Base-by-base conservation (phyloP, 2,329 filamentous ascomycete genomes). In the Coniosporium tulheliwenetii region DNA sequence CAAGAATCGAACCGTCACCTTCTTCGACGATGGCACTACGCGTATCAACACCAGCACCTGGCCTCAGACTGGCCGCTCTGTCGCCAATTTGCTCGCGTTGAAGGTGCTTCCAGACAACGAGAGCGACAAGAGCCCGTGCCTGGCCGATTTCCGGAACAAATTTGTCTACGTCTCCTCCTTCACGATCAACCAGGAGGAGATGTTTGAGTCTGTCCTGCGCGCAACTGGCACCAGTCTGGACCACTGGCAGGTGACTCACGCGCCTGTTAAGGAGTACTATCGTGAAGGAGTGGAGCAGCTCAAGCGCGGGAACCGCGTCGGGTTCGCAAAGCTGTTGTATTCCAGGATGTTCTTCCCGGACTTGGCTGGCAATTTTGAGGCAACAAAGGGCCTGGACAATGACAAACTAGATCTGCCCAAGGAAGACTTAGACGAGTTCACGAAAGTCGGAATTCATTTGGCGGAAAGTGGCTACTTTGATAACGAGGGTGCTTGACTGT, bases 351-450 rank as follows among this genome's bases (percentile, higher is more conserved):
- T 81, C 48, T 61, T 49, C 37, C 45, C 48, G 1, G 54, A 54
- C 40, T 57, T 55, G 5, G 49, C 49, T 29, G 52, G 53, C 10
- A 43, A 56, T 15, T 53, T 66, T 45, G 66, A 68, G 42, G 59
- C 54, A 12, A 47, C 40, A 4, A 48, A 45, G 32, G 56, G 53
- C 3, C 45, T 64, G 12, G 59, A 63, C 2, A 81, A 81, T 45
- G 63, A 67, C 10, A 48, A 61, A 5, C 55, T 83, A n/a, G 71
- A 65, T 0, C 55, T 82, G 50, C 67, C 71, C 0, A 58, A 69
- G 45, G 77, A 81, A 54, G 64, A 69, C 36, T 45, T 81, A 37
- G 75, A 81, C 48, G 66, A 71, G 44, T 10, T 33, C 19, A 26
- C 19, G 19, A 26, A 26, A 7, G 7, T 26, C 19, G 19, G 19